Conservation (phyloP, 306 rosid species). For the Vigna angularis region DNA sequence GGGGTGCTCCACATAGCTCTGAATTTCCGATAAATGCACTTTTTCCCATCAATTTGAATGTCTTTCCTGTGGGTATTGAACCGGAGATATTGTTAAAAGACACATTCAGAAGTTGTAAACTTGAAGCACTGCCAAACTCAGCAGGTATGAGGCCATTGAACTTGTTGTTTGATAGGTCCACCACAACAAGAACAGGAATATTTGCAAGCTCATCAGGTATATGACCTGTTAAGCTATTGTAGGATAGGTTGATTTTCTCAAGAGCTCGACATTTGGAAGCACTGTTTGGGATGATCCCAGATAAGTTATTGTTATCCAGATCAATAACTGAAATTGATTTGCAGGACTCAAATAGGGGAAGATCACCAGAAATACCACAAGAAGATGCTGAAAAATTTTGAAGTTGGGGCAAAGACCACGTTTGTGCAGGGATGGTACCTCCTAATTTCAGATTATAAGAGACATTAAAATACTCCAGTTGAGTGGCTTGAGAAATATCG, state of each 20-base stretch:
- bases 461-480: slow-evolving; percentile 77
- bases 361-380: slow-evolving; percentile 65
- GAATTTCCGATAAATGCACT: slow-evolving; percentile 84
- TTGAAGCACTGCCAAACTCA: slow-evolving; percentile 68
- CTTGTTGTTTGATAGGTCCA: slow-evolving; percentile 76
- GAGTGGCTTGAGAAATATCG: slow-evolving; percentile 65
- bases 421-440: slow-evolving; percentile 64
- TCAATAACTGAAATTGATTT: slow-evolving; percentile 67
- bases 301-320: slow-evolving; percentile 61
- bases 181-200: slow-evolving; percentile 62
- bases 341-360: slow-evolving; percentile 74
- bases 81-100: slow-evolving; percentile 90
- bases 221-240: slow-evolving; percentile 74
- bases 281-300: slow-evolving; percentile 65
- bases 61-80: slow-evolving; percentile 68
- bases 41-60: slow-evolving; percentile 60
- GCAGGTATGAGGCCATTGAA: slow-evolving; percentile 77
- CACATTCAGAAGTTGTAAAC: slow-evolving; percentile 78
- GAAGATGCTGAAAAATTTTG: slow-evolving; percentile 80
- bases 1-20: slow-evolving; percentile 87
- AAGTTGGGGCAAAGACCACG: slow-evolving; percentile 70
- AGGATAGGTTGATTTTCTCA: slow-evolving; percentile 56
- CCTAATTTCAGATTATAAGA: slow-evolving; percentile 68
- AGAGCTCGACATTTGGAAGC: slow-evolving; percentile 72
- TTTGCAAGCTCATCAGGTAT: slow-evolving; percentile 78